A percentile compares a stretch with the other conserved stretches of the same genome.
Evolutionary conservation across 805 yeast species (phyloP).

Genomic region (Candida coleopterorum): DNA sequence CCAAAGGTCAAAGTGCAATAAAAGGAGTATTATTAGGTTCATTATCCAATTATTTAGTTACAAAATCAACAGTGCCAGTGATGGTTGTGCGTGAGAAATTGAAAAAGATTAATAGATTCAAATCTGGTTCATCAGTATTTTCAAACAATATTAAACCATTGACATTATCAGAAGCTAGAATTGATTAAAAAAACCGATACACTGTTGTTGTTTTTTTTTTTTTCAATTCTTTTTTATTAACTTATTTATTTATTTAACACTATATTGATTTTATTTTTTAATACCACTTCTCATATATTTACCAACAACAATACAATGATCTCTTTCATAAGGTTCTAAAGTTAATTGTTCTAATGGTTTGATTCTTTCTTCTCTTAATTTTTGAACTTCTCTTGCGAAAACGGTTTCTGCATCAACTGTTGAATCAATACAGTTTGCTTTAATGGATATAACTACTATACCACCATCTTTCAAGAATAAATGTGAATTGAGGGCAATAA

Average conservation of each 20-base stretch:
- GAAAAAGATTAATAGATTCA: conserved; percentile 60
- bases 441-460: conserved; percentile 96
- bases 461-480: conserved; percentile 97
- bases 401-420: conserved; percentile 99
- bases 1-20: conserved; percentile 66
- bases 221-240: conserved; percentile 1
- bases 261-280: conserved; percentile 31
- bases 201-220: background rate
- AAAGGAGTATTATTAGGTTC: conserved; percentile 74
- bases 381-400: conserved; percentile 98
- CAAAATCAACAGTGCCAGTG: conserved; percentile 68
- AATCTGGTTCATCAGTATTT: conserved; percentile 44
- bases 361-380: conserved; percentile 96
- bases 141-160: conserved; percentile 53
- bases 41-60: conserved; percentile 65
- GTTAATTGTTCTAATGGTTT: conserved; percentile 98
- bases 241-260: background rate
- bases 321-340: conserved; percentile 99
- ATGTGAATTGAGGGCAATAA: conserved; percentile 96
- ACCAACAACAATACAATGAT: conserved; percentile 98
- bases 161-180: conserved; percentile 44
- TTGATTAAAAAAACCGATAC: conserved; percentile 31
- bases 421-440: conserved; percentile 99
- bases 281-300: conserved; percentile 89
- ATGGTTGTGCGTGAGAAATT: conserved; percentile 75